Conservation (phyloP, 2,329 filamentous ascomycete species). For the Tolypocladium endophyticum region DNA sequence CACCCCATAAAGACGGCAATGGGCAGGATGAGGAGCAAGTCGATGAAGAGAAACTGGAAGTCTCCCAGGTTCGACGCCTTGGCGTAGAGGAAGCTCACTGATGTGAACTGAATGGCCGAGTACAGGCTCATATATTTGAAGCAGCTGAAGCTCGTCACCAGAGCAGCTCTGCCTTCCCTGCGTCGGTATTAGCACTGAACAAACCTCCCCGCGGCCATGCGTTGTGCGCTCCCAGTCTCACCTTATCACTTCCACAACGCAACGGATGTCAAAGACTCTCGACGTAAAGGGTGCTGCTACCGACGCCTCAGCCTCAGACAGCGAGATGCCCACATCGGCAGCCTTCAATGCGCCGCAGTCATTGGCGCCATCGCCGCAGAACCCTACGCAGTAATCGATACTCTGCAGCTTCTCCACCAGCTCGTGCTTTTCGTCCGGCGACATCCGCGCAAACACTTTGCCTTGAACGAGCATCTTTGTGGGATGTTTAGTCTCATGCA, state of each 20-base stretch:
- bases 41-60: conserved; percentile 96
- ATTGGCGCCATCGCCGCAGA: conserved; percentile 95
- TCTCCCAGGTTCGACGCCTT: conserved; percentile 91
- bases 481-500: neutral
- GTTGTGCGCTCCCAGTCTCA: conserved; percentile 21
- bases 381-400: conserved; percentile 89
- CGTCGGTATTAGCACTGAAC: conserved; percentile 9
- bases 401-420: conserved; percentile 94
- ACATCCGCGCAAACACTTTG: conserved; percentile 96
- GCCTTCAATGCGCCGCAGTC: conserved; percentile 96
- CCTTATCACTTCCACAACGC: conserved; percentile 85
- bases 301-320: conserved; percentile 94
- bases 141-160: conserved; percentile 98
- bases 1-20: conserved; percentile 99
- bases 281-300: conserved; percentile 98
- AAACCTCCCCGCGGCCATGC: neutral
- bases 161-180: conserved; percentile 81
- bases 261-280: conserved; percentile 89
- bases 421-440: conserved; percentile 96
- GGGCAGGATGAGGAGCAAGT: conserved; percentile 81
- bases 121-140: conserved; percentile 99
- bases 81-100: conserved; percentile 92
- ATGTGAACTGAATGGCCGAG: conserved; percentile 97
- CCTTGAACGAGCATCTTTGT: conserved; percentile 75
- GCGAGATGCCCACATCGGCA: conserved; percentile 91